Conservation (phyloP, 2,329 filamentous ascomycete species). For the Xylaria sp. region DNA sequence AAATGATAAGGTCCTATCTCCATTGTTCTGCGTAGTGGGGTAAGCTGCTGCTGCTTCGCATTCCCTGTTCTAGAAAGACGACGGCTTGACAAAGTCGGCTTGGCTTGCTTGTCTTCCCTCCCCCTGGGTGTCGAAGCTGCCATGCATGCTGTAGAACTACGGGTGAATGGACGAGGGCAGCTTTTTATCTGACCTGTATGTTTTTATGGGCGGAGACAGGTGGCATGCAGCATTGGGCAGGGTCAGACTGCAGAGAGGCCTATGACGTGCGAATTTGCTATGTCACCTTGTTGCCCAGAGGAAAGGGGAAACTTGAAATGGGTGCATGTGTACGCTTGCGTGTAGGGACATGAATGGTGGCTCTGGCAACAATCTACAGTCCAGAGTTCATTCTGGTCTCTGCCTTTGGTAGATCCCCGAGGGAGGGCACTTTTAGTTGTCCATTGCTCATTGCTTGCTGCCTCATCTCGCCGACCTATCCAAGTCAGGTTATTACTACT, state of each 20-base stretch:
- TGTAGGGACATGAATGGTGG: conserved; percentile 38
- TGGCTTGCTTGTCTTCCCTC: conserved; percentile 1
- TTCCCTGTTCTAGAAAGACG: conserved; percentile 31
- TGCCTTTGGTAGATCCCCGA: neutral
- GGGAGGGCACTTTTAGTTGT: conserved; percentile 6
- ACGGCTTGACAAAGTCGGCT: neutral
- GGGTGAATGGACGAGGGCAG: conserved; percentile 12
- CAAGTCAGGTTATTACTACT: neutral
- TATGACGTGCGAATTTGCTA: conserved; percentile 31
- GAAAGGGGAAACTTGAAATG: conserved; percentile 22
- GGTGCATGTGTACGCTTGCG: conserved; percentile 30
- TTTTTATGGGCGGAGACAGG: conserved; percentile 25
- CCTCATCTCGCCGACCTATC: conserved; percentile 9
- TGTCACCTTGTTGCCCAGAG: conserved; percentile 25
- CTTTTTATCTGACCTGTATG: conserved; percentile 20
- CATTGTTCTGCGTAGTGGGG: neutral
- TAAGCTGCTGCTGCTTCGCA: neutral
- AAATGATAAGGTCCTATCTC: neutral
- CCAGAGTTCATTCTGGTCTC: conserved; percentile 13
- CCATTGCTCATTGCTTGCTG: neutral
- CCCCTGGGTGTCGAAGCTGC: neutral
- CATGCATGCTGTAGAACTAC: conserved; percentile 22
- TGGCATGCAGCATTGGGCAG: conserved; percentile 40
- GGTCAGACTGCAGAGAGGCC: conserved; percentile 14
- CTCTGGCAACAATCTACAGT: conserved; percentile 9